Conservation (phyloP, 441 rosid genomes). For the Adansonia grandidieri region DNA sequence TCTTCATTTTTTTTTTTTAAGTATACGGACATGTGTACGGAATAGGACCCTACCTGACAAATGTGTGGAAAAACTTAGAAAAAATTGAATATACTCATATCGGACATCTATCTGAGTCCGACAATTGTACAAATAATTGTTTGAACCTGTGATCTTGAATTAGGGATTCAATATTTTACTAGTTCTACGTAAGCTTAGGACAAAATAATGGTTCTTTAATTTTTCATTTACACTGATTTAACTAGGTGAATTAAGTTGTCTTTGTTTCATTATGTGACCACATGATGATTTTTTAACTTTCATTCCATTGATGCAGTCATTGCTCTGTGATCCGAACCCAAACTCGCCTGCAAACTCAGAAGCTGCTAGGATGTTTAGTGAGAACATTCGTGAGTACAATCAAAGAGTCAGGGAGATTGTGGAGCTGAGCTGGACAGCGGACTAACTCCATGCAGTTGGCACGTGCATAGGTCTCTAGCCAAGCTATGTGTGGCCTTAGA, state of each 20-base stretch:
- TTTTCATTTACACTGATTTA: neutral
- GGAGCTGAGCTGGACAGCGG: conserved; percentile 76
- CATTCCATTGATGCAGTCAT: conserved; percentile 41
- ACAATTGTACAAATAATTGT: neutral
- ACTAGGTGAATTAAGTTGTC: neutral
- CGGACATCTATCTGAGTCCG: too few relatives aligned
- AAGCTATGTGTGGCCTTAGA: too few relatives aligned
- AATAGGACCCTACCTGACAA: too few relatives aligned
- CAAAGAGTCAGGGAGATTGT: conserved; percentile 66
- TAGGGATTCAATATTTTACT: neutral
- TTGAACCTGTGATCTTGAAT: neutral
- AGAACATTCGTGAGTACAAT: conserved; percentile 72
- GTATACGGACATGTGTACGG: too few relatives aligned
- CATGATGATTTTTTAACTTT: neutral
- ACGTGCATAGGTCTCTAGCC: too few relatives aligned
- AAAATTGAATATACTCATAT: too few relatives aligned
- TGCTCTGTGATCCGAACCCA: conserved; percentile 69
- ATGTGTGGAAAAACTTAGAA: too few relatives aligned
- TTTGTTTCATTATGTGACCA: neutral
- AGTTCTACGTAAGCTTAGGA: neutral
- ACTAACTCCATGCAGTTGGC: conserved; percentile 27
- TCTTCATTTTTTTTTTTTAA: too few relatives aligned
- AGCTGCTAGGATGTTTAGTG: conserved; percentile 68
- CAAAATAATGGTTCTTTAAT: neutral
- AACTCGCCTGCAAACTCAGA: conserved; percentile 73